A percentile compares a stretch with the other conserved stretches of the same genome.
Evolutionary conservation across 2,329 filamentous ascomycete genomes (phyloP).

Genomic region (Fusarium sp.): DNA sequence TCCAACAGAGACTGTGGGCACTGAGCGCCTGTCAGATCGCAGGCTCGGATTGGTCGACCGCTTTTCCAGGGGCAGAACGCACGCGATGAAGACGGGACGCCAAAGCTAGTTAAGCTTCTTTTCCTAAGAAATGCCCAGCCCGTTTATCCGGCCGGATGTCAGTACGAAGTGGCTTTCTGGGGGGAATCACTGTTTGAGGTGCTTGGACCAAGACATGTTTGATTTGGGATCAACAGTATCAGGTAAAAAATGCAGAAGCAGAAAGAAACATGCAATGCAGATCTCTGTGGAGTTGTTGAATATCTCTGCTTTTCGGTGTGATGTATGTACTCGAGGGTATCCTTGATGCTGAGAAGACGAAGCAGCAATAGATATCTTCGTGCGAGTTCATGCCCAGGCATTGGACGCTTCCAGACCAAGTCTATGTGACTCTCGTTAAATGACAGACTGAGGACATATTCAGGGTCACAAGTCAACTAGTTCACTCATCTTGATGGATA

Average conservation of each 20-base stretch:
- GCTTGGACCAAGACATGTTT: slow-evolving; percentile 4
- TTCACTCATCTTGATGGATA: not conserved
- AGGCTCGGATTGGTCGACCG: slow-evolving; percentile 35
- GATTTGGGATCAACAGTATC: slow-evolving; percentile 21
- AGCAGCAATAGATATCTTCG: not conserved
- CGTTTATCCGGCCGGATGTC: slow-evolving; percentile 2
- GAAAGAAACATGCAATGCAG: slow-evolving; percentile 26
- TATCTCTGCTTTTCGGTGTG: slow-evolving; percentile 4
- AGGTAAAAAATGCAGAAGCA: slow-evolving; percentile 16
- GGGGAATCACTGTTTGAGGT: not conserved
- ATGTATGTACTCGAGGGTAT: not conserved
- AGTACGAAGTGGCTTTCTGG: slow-evolving; percentile 7
- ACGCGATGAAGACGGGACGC: slow-evolving; percentile 38
- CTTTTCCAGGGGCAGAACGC: slow-evolving; percentile 42
- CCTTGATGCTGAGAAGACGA: not conserved
- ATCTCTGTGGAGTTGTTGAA: slow-evolving; percentile 30
- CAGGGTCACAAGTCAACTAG: not conserved
- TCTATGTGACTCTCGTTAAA: not conserved
- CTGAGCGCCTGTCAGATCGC: slow-evolving; percentile 36
- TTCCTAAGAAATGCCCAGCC: slow-evolving; percentile 27
- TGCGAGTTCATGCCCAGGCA: not conserved
- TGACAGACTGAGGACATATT: not conserved
- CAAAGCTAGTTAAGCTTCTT: slow-evolving; percentile 49
- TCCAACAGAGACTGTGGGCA: not conserved
- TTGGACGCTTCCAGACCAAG: not conserved